Evolutionary conservation across 176 grass and related monocot genomes (phyloP), one percentile per base, ranked within the genome.

Genomic region (Areca catechu): DNA sequence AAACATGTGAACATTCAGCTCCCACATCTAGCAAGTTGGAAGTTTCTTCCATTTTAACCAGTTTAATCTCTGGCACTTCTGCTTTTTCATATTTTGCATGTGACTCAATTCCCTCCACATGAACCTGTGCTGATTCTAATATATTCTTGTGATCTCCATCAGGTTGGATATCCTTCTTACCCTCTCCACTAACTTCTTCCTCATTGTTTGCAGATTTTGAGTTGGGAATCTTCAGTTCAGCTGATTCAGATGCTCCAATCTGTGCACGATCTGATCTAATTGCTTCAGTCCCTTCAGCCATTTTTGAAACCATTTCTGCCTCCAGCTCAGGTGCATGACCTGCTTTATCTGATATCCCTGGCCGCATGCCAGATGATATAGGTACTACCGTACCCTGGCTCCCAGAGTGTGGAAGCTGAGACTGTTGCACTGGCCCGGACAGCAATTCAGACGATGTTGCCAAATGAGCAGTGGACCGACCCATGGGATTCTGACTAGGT

Each of bases 1-100:
- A 18, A 68, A 48, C 77, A 60, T 69, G 50, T 17, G 68, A 76
- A 65, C 67, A 76, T 71, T 66, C 68, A 24, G 18, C 54, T 69
- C 51, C 54, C 70, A 29, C 53, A 24, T 43, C 70, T 57, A 22
- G 24, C 55, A 60, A 43, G 7, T 54, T 60, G 24, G 48, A 20
- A 66, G 52, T 70, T 22, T 65, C 78, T 66, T 70, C 74, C 22
- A 48, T 74, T 51, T 14, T 48, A 53, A 74, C 65, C 22, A 16
- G 50, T 37, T 62, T 62, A 16, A 62, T 49, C 7, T 20, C 28
- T 24, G 57, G 71, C 63, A 61, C 50, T 69, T 71, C 71, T 23
- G 58, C 24, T 17, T 62, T 17, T 5, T 69, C 65, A 30, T 43
- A 7, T 43, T 43, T 43, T 12, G 53, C n/a, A 20, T 54, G 53